Evolutionary conservation across 1,139 yeast species (phyloP), one percentile per base, ranked within the genome.

Genomic region (Pichia sp.): DNA sequence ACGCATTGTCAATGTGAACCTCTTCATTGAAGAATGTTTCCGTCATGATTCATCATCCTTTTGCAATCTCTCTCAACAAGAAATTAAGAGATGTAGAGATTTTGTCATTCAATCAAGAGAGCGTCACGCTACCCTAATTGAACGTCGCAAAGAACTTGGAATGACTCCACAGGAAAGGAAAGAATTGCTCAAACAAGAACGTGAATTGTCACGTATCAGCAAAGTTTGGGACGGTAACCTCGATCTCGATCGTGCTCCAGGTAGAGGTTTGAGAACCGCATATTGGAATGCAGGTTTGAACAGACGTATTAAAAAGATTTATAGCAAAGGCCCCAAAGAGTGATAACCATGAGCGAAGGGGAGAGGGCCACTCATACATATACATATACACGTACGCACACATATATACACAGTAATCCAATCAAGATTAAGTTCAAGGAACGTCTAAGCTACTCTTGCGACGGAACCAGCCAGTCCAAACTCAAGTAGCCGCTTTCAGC

Each of bases 1-100:
- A 48, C 62, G 69, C 22, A 55, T 86, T 16, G 50, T 83, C 3
- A 86, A 88, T 56, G 87, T 94, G 1, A 74, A 79, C 44, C 58
- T 60, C 5, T 63, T 91, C 34, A 67, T 91, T 51, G 88, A 81
- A 46, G 68, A 74, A 40, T 80, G 94, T 48, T 65, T 66, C 27
- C 85, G 80, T 59, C 24, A 32, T 8, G 43, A 37, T n/a, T 37
- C 37, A 16, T 48, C 55, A 14, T 32, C 38, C 16, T 52, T 49
- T 29, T 79, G 79, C 47, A 75, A 81, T 39, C 69, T 82, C 26
- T 77, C 83, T 20, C 95, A 87, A 52, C 86, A 77, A 30, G 96
- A 88, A 55, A 77, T 91, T 37, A 70, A 72, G 41, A 72, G 77
- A 47, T 82, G 94, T 52, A 69, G 93, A 38, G 73, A 72, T 48